phyloP scores from a whole-genome alignment of 176 grass and related monocot genomes.

The Tillandsia fasciculata region DNA sequence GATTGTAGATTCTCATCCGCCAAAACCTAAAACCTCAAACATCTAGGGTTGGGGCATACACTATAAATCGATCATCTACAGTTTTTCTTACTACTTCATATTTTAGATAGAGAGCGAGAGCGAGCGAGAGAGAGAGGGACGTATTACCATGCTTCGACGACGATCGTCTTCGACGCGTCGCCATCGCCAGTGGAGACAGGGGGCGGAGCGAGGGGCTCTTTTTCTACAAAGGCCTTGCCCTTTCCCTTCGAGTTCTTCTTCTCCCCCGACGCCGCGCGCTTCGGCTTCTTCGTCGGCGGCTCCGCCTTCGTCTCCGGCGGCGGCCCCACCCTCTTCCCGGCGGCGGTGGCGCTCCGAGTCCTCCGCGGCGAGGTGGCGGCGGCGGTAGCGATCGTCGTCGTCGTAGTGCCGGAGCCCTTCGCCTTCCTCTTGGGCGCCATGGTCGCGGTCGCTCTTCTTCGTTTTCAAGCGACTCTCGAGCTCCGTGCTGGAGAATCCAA shows the following conservation, averaged over 20 bases:
- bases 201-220: background rate
- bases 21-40: no score
- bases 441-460: background rate
- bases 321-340: conserved; percentile 14
- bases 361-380: conserved; percentile 19
- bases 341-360: conserved; percentile 33
- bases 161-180: conserved; percentile 19
- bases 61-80: no score
- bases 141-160: conserved; percentile 42
- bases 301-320: background rate
- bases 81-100: background rate
- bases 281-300: conserved; percentile 11
- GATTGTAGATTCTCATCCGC: no score
- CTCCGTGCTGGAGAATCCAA: background rate
- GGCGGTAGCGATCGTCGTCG: background rate
- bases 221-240: background rate
- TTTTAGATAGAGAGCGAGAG: background rate
- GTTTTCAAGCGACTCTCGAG: background rate
- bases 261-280: background rate
- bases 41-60: no score
- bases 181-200: background rate
- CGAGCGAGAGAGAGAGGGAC: background rate
- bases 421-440: conserved; percentile 44
- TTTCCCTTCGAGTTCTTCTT: conserved; percentile 2
- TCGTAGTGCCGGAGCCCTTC: conserved; percentile 1